Base-by-base conservation (phyloP, 2,329 filamentous ascomycete genomes). In the Aspergillus clavatus region DNA sequence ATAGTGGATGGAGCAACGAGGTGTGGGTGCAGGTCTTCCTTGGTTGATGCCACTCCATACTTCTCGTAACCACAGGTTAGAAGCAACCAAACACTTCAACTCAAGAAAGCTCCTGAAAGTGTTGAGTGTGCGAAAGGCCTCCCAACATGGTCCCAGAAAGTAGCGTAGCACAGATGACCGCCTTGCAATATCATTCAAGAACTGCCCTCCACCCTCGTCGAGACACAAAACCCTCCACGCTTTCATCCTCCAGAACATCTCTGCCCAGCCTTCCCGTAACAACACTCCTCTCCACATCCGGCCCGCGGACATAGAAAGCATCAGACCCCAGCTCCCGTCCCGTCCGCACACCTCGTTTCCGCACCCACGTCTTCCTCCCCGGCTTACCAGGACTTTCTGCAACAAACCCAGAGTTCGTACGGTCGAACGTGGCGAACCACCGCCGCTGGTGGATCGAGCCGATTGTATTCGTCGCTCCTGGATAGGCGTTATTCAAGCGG, bases 1-100 rank as follows among this genome's bases (percentile, higher is more conserved):
- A 81, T 46, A 77, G 80, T 28, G 82, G 84, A 6, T 94, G 87
- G 84, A 84, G 82, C 53, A 95, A 95, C 62, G 87, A 94, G 64
- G 77, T 89, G 28, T 75, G 80, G 49, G 71, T 94, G 33, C 83
- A 83, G 61, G 65, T 89, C 4, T 83, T 77, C 50, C 62, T 77
- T 22, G 56, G 52, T 12, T 69, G 36, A 57, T 31, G 2, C 27
- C 7, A 8, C 10, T 12, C 7, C 19, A 23, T 39, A 26, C n/a
- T 37, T 22, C n/a, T 16, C 14, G 11, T 18, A 35, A 16, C 14
- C 18, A 16, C 18, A 7, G 28, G 10, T 33, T 8, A 33, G 29
- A n/a, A 33, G 29, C 14, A 33, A 33, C 18, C n/a, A 33, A 33
- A 16, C 12, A 12, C 29, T 16, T 33, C 18, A n/a, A n/a, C n/a